A percentile compares a stretch with the other conserved stretches of the same genome.
phyloP scores from a whole-genome alignment of 495 filamentous ascomycete species.

The Neurospora terricola region DNA sequence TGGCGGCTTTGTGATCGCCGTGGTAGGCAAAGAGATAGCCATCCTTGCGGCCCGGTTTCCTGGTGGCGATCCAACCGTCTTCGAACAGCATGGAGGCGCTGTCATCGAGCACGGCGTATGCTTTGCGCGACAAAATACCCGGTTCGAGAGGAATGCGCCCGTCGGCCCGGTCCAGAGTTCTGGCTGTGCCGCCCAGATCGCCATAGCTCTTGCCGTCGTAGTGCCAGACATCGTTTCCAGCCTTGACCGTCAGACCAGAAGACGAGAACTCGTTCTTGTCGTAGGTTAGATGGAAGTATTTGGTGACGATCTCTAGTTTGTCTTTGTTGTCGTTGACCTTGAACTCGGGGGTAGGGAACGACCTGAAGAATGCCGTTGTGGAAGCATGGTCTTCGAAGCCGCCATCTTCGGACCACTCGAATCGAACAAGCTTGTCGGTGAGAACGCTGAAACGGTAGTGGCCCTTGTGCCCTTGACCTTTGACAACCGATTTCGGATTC shows the following conservation, averaged over 20 bases:
- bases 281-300: constrained; percentile 41
- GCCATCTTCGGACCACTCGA: constrained; percentile 47
- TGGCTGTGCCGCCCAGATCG: constrained; percentile 42
- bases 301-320: constrained; percentile 39
- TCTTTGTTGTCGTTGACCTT: constrained; percentile 27
- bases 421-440: constrained; percentile 41
- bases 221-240: constrained; percentile 31
- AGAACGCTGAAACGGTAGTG: constrained; percentile 48
- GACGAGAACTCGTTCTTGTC: constrained; percentile 40
- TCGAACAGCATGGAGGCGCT: constrained; percentile 46
- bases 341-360: constrained; percentile 38
- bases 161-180: constrained; percentile 44
- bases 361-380: constrained; percentile 43
- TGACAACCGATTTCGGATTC: constrained; percentile 35
- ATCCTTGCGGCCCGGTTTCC: constrained; percentile 36
- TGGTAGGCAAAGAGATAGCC: constrained; percentile 50
- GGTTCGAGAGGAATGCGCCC: constrained; percentile 38
- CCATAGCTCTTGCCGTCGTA: constrained; percentile 33
- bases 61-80: constrained; percentile 37
- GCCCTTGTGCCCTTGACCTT: constrained; percentile 17
- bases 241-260: constrained; percentile 30
- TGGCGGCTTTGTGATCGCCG: constrained; percentile 41
- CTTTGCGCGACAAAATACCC: constrained; percentile 37
- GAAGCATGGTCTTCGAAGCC: constrained; percentile 49
- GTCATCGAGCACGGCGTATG: constrained; percentile 44